Evolutionary conservation across 2,329 filamentous ascomycete genomes (phyloP).

Genomic region (Ramularia collo-cygni): DNA sequence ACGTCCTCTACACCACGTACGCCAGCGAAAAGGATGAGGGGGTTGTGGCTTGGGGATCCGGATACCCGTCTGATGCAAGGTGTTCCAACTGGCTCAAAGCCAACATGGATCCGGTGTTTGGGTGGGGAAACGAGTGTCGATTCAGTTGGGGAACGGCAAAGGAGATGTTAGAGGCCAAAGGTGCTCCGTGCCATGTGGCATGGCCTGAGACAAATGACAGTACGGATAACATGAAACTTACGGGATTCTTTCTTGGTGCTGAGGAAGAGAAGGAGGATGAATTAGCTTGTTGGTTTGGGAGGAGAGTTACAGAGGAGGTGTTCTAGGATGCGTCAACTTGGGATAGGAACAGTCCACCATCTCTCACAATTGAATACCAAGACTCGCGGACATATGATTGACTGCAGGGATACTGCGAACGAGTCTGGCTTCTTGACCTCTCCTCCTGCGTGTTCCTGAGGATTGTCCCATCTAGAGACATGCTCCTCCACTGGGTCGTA

Average conservation of each 20-base stretch:
- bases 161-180: conserved; percentile 79
- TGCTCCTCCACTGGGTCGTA: too few species aligned
- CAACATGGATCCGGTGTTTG: conserved; percentile 90
- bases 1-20: conserved; percentile 62
- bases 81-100: conserved; percentile 74
- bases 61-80: conserved; percentile 81
- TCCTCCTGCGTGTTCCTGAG: too few species aligned
- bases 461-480: too few species aligned
- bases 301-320: conserved; percentile 59
- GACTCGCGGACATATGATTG: too few species aligned
- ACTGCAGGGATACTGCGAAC: too few species aligned
- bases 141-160: conserved; percentile 96
- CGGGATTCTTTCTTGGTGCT: conserved; percentile 61
- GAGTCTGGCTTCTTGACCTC: too few species aligned
- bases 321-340: conserved; percentile 44
- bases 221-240: conserved; percentile 59
- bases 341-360: not conserved
- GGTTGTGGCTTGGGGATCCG: conserved; percentile 66
- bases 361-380: too few species aligned
- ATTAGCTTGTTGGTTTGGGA: conserved; percentile 76
- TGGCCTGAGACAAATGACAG: conserved; percentile 74
- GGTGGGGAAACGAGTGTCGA: conserved; percentile 86
- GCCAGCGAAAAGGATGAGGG: conserved; percentile 28
- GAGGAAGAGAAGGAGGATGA: conserved; percentile 52
- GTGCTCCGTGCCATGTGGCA: conserved; percentile 61